These are phyloP conservation scores for Trichoderma endophyticum DNA, from an alignment of 2,329 filamentous ascomycete genomes.

Conservation along the genomic window DNA sequence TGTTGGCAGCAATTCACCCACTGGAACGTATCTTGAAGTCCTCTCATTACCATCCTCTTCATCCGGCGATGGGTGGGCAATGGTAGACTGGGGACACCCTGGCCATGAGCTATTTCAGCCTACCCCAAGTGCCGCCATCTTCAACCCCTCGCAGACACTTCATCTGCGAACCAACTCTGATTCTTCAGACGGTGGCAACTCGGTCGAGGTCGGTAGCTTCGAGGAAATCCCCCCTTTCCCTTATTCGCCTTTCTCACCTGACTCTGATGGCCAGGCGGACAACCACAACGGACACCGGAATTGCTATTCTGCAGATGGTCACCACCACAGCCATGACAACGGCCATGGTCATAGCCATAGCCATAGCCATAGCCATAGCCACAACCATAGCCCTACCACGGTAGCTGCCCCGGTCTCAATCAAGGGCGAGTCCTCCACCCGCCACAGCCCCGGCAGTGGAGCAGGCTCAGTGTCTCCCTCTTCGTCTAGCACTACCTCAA, in stretches of 20 bases:
- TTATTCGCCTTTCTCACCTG: conserved; percentile 77
- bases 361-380: conserved; percentile 42
- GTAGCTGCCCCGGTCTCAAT: conserved; percentile 67
- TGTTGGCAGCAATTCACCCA: conserved; percentile 46
- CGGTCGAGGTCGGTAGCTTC: conserved; percentile 71
- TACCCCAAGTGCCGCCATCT: conserved; percentile 64
- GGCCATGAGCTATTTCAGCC: conserved; percentile 60
- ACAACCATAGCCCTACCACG: conserved; percentile 64
- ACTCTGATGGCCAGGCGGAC: conserved; percentile 72
- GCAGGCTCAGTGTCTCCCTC: conserved; percentile 60
- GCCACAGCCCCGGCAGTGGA: conserved; percentile 59
- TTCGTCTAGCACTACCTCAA: conserved; percentile 51
- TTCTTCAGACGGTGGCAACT: conserved; percentile 69
- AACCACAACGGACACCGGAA: conserved; percentile 56
- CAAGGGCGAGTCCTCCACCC: conserved; percentile 50
- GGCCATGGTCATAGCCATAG: conserved; percentile 55
- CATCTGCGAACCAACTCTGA: conserved; percentile 86
- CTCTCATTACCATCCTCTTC: conserved; percentile 76
- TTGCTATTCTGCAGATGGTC: conserved; percentile 57
- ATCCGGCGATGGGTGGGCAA: conserved; percentile 82
- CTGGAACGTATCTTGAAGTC: conserved; percentile 70
- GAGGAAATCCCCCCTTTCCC: conserved; percentile 72
- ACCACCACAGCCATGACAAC: conserved; percentile 44
- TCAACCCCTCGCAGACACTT: conserved; percentile 87
- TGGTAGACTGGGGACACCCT: conserved; percentile 71